Base-by-base conservation (phyloP, 2,329 filamentous ascomycete genomes). In the Fusarium xyrophilum region DNA sequence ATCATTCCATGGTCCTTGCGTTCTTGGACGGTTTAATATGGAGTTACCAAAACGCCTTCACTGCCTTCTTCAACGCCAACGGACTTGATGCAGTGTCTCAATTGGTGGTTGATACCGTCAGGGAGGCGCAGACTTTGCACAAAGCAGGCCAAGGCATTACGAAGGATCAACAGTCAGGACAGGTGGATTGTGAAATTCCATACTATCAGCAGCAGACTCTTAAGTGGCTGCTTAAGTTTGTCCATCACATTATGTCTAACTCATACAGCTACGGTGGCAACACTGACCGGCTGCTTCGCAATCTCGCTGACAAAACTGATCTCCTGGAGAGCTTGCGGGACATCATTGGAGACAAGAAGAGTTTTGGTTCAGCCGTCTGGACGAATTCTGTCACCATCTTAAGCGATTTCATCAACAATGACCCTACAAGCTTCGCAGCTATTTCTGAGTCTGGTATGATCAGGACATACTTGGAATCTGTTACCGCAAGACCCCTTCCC, bases 371-470 rank as follows among this genome's bases (percentile, higher is more conserved):
- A 4, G 91, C 96, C 62, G 93, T 98, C 8, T 99, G 96, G 96
- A 97, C 93, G 50, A 94, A 94, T 76, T 91, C 93, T 10, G 93
- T 97, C 65, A 94, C 91, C 56, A 95, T 97, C 59, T 83, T 99
- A 52, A 96, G 93, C 75, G 95, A 93, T 73, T 99, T 99, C 79
- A 97, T 99, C 73, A 96, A 99, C 80, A 97, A 98, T 76, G 96
- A 99, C 75, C 96, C 96, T 1, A 99, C 96, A 1, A 99, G 96
- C 78, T 99, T 97, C 77, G 91, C 93, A 30, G 93, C 97, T 27
- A 96, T 99, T 69, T 93, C 93, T 17, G 96, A 99, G 80, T 95
- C 96, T 52, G 93, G 93, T 25, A 86, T 99, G 72, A 94, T 96
- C 74, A 91, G 91, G 76, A 92, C 89, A 53, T 91, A 97, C 61